Conservation (phyloP, 768 basidiomycete species). For the Serendipita sp. region DNA sequence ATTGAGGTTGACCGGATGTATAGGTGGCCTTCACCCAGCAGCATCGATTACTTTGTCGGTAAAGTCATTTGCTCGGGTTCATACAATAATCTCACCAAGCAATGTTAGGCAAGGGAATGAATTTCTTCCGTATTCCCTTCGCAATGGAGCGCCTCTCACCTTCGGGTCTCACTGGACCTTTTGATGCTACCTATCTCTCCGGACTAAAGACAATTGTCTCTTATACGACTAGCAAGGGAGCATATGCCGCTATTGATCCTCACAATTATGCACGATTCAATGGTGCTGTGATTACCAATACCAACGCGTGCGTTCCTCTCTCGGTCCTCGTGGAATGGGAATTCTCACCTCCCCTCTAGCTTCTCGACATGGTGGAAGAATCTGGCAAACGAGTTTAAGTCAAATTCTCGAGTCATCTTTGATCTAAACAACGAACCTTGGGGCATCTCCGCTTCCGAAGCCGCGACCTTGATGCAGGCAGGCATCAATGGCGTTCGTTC, state of each 20-base stretch:
- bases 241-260: conserved; percentile 39
- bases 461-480: conserved; percentile 26
- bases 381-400: conserved; percentile 38
- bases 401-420: conserved; percentile 38
- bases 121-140: conserved; percentile 50
- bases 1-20: too few relatives aligned
- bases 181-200: conserved; percentile 36
- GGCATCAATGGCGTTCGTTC: conserved; percentile 50
- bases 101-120: conserved; percentile 39
- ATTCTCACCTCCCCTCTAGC: conserved; percentile 16
- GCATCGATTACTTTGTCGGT: conserved; percentile 22
- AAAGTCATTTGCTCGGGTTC: neutral
- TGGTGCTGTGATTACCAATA: conserved; percentile 33
- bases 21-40: conserved; percentile 28
- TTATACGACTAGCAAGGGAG: conserved; percentile 48
- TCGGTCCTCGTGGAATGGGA: neutral
- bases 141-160: conserved; percentile 39
- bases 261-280: conserved; percentile 53
- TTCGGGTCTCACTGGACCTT: conserved; percentile 40
- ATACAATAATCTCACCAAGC: conserved; percentile 18
- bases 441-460: conserved; percentile 36
- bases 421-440: conserved; percentile 50
- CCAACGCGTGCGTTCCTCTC: conserved; percentile 25
- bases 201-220: conserved; percentile 36
- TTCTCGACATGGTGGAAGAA: conserved; percentile 45